Evolutionary conservation across 345 rosid genomes (phyloP).

Genomic region (Corchorus capsularis): DNA sequence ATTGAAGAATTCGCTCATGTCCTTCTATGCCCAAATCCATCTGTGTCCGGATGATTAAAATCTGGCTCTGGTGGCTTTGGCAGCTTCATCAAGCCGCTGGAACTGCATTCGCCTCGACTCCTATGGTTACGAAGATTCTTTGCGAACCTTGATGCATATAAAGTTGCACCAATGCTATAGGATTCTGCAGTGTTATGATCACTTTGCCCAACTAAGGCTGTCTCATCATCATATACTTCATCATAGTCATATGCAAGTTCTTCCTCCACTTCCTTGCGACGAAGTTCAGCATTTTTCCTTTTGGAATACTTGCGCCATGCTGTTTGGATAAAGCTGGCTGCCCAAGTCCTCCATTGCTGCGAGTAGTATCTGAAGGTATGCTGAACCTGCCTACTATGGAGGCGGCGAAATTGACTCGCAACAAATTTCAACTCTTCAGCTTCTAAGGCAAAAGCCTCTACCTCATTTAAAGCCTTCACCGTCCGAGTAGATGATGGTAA

Average conservation of each 20-base stretch:
- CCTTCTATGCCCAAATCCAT: background rate
- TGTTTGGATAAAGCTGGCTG: conserved; percentile 75
- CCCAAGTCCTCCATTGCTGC: conserved; percentile 98
- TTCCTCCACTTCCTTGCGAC: conserved; percentile 58
- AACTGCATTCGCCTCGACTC: conserved; percentile 27
- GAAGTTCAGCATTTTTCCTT: conserved; percentile 62
- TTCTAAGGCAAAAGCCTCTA: conserved; percentile 83
- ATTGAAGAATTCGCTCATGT: background rate
- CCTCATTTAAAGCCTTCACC: conserved; percentile 68
- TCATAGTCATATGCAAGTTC: conserved; percentile 23
- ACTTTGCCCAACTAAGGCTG: too few relatives aligned
- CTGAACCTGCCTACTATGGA: conserved; percentile 81
- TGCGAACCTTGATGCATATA: conserved; percentile 41
- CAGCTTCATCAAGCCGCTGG: conserved; percentile 24
- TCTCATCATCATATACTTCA: background rate
- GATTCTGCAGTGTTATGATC: too few relatives aligned
- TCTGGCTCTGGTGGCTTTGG: conserved; percentile 90
- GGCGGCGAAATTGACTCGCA: conserved; percentile 80
- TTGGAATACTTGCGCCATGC: conserved; percentile 68
- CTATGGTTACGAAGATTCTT: conserved; percentile 58
- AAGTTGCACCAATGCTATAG: too few relatives aligned
- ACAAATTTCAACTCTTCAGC: conserved; percentile 91
- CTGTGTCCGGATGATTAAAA: conserved; percentile 36
- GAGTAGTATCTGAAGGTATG: conserved; percentile 90
- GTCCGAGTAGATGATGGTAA: conserved; percentile 29